phyloP scores from a whole-genome alignment of 208 protist genomes.

The Leishmania lainsoni region DNA sequence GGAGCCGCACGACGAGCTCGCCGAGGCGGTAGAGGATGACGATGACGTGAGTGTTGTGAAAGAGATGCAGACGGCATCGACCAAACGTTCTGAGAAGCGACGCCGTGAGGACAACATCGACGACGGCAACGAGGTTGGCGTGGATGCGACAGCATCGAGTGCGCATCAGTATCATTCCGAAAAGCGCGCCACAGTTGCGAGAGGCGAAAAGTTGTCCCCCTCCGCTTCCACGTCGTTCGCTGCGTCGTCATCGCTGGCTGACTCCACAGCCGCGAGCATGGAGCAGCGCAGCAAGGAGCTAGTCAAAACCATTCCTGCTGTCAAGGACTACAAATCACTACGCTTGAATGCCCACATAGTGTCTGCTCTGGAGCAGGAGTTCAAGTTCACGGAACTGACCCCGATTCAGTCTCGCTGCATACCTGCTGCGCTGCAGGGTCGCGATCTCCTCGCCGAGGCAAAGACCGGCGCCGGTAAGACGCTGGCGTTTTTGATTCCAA shows the following conservation, averaged over 20 bases:
- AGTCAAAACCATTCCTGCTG: conserved; percentile 42
- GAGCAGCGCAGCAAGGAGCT: conserved; percentile 32
- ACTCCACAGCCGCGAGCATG: conserved; percentile 10
- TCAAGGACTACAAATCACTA: conserved; percentile 84
- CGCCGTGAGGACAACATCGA: conserved; percentile 15
- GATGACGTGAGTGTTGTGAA: neutral
- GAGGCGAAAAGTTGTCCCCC: neutral
- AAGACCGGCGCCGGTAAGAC: conserved; percentile 98
- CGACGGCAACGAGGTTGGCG: neutral
- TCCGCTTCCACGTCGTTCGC: neutral
- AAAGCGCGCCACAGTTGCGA: neutral
- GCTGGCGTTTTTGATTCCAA: conserved; percentile 98
- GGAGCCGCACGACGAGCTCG: conserved; percentile 15
- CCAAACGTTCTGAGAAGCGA: conserved; percentile 15
- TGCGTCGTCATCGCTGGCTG: neutral
- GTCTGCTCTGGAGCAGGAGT: conserved; percentile 79
- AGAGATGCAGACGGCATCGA: neutral
- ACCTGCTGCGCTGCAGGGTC: conserved; percentile 85
- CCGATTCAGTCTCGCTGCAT: conserved; percentile 95
- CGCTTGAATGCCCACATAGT: conserved; percentile 89
- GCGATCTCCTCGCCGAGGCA: conserved; percentile 92
- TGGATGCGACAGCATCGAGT: neutral
- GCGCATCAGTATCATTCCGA: neutral
- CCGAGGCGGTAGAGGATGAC: conserved; percentile 3
- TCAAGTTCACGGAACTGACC: conserved; percentile 95